Conservation (phyloP, 139 green algal genomes). For the Chlorella sp. region DNA sequence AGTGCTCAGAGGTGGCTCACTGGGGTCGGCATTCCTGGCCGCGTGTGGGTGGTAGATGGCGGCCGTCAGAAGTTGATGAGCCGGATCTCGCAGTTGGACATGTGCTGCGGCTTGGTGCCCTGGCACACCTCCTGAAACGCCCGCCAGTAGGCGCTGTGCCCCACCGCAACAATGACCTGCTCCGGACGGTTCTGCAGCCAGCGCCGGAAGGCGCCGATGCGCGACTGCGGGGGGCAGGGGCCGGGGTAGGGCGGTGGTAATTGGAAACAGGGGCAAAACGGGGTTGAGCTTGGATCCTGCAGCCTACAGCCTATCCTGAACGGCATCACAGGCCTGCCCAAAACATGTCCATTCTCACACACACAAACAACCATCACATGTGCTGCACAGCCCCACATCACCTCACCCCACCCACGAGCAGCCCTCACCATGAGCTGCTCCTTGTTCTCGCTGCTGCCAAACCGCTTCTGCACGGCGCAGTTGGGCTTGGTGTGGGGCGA, state of each 20-base stretch:
- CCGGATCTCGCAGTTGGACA: slow-evolving; percentile 75
- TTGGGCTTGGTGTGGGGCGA: slow-evolving; percentile 53
- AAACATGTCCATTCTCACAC: neutral
- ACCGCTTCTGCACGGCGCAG: slow-evolving; percentile 46
- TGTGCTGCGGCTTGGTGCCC: slow-evolving; percentile 29
- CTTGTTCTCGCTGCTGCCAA: slow-evolving; percentile 54
- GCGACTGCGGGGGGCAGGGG: slow-evolving; percentile 37
- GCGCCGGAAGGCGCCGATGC: slow-evolving; percentile 62
- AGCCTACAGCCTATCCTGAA: neutral
- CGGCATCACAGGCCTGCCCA: neutral
- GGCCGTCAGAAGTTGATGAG: slow-evolving; percentile 11
- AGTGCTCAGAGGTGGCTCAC: too few relatives aligned
- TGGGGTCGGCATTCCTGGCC: too few relatives aligned
- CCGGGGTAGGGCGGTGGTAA: neutral
- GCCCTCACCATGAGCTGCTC: slow-evolving; percentile 42
- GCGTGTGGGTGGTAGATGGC: neutral
- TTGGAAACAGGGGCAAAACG: neutral
- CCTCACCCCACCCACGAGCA: neutral
- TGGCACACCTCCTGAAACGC: slow-evolving; percentile 18
- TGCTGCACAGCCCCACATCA: neutral
- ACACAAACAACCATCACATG: too few relatives aligned
- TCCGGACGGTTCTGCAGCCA: slow-evolving; percentile 68
- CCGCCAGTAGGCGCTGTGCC: slow-evolving; percentile 73
- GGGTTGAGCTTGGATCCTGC: neutral
- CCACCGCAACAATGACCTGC: slow-evolving; percentile 71